Conservation (phyloP, 768 basidiomycete species). For the Pluteus cervinus region DNA sequence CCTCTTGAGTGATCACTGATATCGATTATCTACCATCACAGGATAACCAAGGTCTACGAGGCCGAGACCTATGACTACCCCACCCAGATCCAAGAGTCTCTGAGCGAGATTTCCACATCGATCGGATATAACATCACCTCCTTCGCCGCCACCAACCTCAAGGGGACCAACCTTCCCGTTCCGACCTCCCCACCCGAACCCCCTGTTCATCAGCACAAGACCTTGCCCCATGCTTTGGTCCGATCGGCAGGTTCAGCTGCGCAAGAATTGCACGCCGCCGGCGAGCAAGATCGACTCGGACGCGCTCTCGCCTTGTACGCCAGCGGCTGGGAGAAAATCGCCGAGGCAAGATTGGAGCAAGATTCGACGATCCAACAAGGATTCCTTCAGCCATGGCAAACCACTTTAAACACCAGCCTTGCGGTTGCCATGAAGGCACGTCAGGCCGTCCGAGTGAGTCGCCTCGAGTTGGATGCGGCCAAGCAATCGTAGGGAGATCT, state of each 20-base stretch:
- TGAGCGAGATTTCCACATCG: slow-evolving; percentile 62
- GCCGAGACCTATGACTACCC: slow-evolving; percentile 88
- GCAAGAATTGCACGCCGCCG: slow-evolving; percentile 15
- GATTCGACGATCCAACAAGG: slow-evolving; percentile 61
- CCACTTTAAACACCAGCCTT: slow-evolving; percentile 78
- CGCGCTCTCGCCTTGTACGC: slow-evolving; percentile 77
- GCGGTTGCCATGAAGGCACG: slow-evolving; percentile 90
- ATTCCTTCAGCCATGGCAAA: slow-evolving; percentile 84
- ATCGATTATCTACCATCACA: slow-evolving; percentile 22
- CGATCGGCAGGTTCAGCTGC: slow-evolving; percentile 71
- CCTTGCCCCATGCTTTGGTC: slow-evolving; percentile 89
- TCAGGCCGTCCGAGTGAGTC: slow-evolving; percentile 70
- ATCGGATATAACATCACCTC: slow-evolving; percentile 73
- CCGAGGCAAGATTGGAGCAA: slow-evolving; percentile 73
- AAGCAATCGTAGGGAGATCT: slow-evolving; percentile 65
- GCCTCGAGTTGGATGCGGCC: slow-evolving; percentile 86
- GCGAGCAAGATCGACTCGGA: slow-evolving; percentile 60
- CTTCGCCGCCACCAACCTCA: slow-evolving; percentile 84
- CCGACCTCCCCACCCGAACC: slow-evolving; percentile 52
- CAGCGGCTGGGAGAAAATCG: slow-evolving; percentile 76
- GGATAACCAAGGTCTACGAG: slow-evolving; percentile 86
- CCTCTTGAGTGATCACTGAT: too few relatives aligned
- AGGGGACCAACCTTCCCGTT: slow-evolving; percentile 80
- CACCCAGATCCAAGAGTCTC: slow-evolving; percentile 78
- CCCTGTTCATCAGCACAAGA: slow-evolving; percentile 76